phyloP scores from a whole-genome alignment of 306 rosid species.

The Morella rubra region DNA sequence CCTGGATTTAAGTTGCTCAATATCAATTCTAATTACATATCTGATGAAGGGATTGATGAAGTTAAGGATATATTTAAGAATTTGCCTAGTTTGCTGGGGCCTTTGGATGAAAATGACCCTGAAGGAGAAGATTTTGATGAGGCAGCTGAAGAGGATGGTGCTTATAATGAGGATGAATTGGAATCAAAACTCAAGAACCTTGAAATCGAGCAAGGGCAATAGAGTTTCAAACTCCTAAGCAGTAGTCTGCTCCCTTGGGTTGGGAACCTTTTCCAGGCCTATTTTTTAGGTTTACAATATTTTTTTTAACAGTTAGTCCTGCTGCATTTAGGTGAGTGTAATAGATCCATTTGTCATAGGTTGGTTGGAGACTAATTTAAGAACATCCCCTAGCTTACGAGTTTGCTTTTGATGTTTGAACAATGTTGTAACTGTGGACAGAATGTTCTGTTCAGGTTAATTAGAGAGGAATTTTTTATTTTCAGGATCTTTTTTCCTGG shows the following conservation, averaged over 20 bases:
- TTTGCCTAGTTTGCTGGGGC: conserved; percentile 59
- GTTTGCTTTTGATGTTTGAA: background rate
- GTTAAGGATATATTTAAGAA: conserved; percentile 56
- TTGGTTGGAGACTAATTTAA: conserved; percentile 24
- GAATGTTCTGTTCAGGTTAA: conserved; percentile 7
- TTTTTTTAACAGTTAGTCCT: conserved; percentile 2
- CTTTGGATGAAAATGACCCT: conserved; percentile 86
- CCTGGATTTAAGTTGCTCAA: conserved; percentile 75
- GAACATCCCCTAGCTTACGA: background rate
- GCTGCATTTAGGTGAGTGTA: conserved; percentile 24
- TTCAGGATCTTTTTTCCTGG: background rate
- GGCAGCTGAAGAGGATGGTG: conserved; percentile 55
- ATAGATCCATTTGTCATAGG: conserved; percentile 29
- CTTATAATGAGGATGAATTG: conserved; percentile 53
- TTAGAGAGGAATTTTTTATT: background rate
- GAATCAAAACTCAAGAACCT: conserved; percentile 72
- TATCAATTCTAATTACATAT: conserved; percentile 64
- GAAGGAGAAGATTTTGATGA: conserved; percentile 70
- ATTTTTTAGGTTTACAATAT: conserved; percentile 23
- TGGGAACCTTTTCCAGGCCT: conserved; percentile 21
- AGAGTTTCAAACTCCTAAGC: conserved; percentile 20
- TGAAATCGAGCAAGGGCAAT: conserved; percentile 51
- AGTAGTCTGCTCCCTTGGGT: conserved; percentile 17
- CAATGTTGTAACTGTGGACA: background rate
- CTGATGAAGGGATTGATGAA: conserved; percentile 76